Conservation (phyloP, 768 basidiomycete genomes). For the Mycena crocata region DNA sequence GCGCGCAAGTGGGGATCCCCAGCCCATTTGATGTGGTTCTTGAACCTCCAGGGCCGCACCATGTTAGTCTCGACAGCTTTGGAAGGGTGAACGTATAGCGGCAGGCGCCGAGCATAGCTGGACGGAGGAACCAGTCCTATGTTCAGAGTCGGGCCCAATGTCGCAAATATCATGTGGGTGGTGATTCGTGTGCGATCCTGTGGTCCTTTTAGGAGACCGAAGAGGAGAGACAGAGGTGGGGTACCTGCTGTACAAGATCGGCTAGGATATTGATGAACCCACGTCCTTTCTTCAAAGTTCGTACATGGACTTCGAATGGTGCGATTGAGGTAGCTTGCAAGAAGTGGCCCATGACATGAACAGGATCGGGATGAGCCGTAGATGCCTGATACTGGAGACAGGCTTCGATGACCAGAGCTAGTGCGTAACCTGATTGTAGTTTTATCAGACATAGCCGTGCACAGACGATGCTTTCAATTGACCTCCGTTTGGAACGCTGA, state of each 20-base stretch:
- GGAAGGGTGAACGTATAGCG: conserved; percentile 66
- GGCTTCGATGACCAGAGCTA: conserved; percentile 66
- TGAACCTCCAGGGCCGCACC: conserved; percentile 49
- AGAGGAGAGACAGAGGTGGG: neutral
- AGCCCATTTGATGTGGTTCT: conserved; percentile 48
- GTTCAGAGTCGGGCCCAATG: conserved; percentile 41
- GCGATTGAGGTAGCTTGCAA: conserved; percentile 56
- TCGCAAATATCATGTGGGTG: conserved; percentile 68
- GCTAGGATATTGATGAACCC: conserved; percentile 69
- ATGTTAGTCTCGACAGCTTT: conserved; percentile 40
- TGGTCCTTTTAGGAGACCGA: neutral
- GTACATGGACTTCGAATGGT: conserved; percentile 61
- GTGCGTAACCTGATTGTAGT: conserved; percentile 61
- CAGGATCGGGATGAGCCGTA: conserved; percentile 63
- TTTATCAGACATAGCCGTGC: conserved; percentile 15
- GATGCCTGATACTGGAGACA: conserved; percentile 62
- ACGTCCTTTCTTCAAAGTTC: conserved; percentile 59
- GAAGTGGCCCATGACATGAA: conserved; percentile 72
- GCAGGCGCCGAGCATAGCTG: conserved; percentile 68
- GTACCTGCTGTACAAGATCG: conserved; percentile 68
- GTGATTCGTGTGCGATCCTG: conserved; percentile 62
- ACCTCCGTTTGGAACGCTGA: conserved; percentile 69
- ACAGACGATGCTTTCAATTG: neutral
- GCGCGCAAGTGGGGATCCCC: conserved; percentile 54
- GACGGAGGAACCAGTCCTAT: conserved; percentile 60